A percentile compares a stretch with the other conserved stretches of the same genome.
These are phyloP conservation scores for Wickerhamiella brachini DNA, from an alignment of 805 yeast genomes.

Conservation along the genomic window DNA sequence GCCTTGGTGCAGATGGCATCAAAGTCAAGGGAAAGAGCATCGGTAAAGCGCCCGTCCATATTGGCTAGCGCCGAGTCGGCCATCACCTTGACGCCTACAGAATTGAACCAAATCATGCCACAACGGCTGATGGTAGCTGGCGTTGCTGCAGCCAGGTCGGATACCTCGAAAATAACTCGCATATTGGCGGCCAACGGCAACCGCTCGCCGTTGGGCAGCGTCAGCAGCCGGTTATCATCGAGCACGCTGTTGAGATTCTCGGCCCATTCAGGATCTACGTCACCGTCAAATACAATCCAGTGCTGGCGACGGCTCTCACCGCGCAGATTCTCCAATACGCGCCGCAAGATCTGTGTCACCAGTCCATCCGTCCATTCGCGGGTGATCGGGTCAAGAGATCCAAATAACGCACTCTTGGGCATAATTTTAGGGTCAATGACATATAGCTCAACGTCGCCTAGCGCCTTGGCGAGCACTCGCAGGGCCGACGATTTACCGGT, in stretches of 20 bases:
- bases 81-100: not conserved
- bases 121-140: slow-evolving; percentile 90
- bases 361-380: slow-evolving; percentile 91
- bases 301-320: slow-evolving; percentile 42
- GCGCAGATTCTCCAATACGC: slow-evolving; percentile 37
- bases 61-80: not conserved
- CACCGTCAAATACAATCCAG: slow-evolving; percentile 87
- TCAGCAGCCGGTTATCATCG: slow-evolving; percentile 71
- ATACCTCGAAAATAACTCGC: slow-evolving; percentile 64
- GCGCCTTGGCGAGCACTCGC: slow-evolving; percentile 33
- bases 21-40: not conserved
- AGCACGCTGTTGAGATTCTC: slow-evolving; percentile 81
- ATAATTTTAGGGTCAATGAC: slow-evolving; percentile 66
- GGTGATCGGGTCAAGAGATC: slow-evolving; percentile 57
- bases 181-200: slow-evolving; percentile 50
- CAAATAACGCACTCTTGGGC: slow-evolving; percentile 52
- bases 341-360: slow-evolving; percentile 53
- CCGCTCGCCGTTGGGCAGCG: slow-evolving; percentile 85
- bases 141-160: slow-evolving; percentile 51
- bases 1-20: not conserved
- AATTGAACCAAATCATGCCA: slow-evolving; percentile 56
- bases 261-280: slow-evolving; percentile 87
- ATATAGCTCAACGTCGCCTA: slow-evolving; percentile 27
- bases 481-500: slow-evolving; percentile 56
- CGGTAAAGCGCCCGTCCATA: not conserved